phyloP scores from a whole-genome alignment of 805 yeast genomes.

The Vanderwaltozyma verrucispora region DNA sequence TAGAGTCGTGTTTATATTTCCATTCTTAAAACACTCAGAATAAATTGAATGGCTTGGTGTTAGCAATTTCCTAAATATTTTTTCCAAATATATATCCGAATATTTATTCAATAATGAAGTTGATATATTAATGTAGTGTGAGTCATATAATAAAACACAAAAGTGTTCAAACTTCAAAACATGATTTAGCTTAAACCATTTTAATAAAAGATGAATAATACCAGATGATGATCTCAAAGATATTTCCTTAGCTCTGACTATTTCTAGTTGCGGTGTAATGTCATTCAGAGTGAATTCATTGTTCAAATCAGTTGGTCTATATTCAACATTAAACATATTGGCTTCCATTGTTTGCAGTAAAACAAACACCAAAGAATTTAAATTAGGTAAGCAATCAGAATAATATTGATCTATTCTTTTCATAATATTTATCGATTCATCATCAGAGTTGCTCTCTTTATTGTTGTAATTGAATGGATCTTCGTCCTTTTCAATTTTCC shows the following conservation, averaged over 20 bases:
- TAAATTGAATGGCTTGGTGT: conserved; percentile 19
- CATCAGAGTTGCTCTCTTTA: conserved; percentile 9
- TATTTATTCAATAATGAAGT: conserved; percentile 18
- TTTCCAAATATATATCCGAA: conserved; percentile 23
- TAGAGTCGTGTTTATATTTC: background rate
- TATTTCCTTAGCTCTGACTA: conserved; percentile 50
- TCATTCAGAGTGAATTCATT: conserved; percentile 7
- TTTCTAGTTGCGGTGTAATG: conserved; percentile 35
- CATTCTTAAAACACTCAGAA: conserved; percentile 13
- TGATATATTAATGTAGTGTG: conserved; percentile 36
- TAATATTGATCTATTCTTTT: conserved; percentile 55
- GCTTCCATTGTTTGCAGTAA: conserved; percentile 53
- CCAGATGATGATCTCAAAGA: conserved; percentile 49
- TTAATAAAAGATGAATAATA: conserved; percentile 41
- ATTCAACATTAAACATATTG: conserved; percentile 28
- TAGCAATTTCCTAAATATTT: conserved; percentile 21
- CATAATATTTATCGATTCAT: conserved; percentile 28
- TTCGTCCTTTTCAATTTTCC: conserved; percentile 22
- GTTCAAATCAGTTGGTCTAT: conserved; percentile 8
- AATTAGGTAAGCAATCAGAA: conserved; percentile 36
- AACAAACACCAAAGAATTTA: conserved; percentile 57
- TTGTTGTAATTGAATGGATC: conserved; percentile 27
- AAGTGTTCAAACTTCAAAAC: conserved; percentile 70
- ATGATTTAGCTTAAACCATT: conserved; percentile 77
- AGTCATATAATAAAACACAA: conserved; percentile 62